Percentiles rank a stretch among this genome's conserved stretches.
These are phyloP conservation scores for Pseudocercospora fuligena DNA, from an alignment of 2,329 filamentous ascomycete species.

Conservation along the genomic window DNA sequence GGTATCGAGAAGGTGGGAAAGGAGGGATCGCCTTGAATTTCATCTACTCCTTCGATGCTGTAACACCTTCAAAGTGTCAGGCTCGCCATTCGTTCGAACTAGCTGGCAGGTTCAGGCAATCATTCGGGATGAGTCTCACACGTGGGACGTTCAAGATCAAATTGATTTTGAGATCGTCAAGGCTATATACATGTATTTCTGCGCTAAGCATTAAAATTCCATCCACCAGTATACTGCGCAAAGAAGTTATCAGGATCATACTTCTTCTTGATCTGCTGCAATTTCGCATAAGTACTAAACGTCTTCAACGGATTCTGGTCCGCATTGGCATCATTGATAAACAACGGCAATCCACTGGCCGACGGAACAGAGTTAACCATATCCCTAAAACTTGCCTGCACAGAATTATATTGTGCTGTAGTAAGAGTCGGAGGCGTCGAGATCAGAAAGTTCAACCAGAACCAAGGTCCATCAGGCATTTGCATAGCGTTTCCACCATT, in stretches of 20 bases:
- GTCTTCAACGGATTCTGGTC: conserved; percentile 17
- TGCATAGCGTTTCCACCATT: conserved; percentile 16
- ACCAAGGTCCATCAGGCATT: conserved; percentile 16
- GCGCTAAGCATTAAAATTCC: conserved; percentile 12
- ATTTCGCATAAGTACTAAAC: conserved; percentile 10
- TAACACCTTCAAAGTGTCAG: too few species aligned
- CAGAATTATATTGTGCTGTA: conserved; percentile 9
- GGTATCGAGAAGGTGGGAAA: background rate
- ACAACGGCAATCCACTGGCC: conserved; percentile 6
- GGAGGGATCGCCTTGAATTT: background rate
- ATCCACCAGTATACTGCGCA: conserved; percentile 14
- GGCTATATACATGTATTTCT: background rate
- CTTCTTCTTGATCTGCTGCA: conserved; percentile 15
- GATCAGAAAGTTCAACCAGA: conserved; percentile 11
- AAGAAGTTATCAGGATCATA: conserved; percentile 19
- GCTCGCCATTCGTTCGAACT: too few species aligned
- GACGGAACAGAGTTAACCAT: conserved; percentile 13
- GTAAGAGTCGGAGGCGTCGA: conserved; percentile 1
- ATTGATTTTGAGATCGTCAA: too few species aligned
- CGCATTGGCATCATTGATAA: conserved; percentile 12
- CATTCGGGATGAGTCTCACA: too few species aligned
- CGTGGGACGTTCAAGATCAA: too few species aligned
- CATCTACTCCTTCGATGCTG: background rate
- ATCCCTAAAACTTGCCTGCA: conserved; percentile 17
- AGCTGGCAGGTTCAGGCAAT: too few species aligned